phyloP scores from a whole-genome alignment of 768 basidiomycete genomes.

The Tylopilus subfusipes region DNA sequence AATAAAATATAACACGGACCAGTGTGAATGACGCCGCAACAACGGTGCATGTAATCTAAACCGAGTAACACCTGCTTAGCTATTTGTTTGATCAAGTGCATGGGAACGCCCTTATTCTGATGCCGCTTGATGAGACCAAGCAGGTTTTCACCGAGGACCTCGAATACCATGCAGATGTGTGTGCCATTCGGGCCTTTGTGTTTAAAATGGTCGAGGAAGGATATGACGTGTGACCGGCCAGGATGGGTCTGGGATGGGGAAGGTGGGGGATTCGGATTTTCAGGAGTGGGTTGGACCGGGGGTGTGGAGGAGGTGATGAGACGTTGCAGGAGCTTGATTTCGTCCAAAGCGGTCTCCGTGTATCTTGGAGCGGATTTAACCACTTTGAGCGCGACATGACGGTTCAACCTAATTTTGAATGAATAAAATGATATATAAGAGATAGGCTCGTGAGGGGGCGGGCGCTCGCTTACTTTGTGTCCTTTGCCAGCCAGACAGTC shows the following conservation, averaged over 20 bases:
- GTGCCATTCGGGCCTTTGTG: slow-evolving; percentile 96
- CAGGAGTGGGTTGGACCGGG: slow-evolving; percentile 43
- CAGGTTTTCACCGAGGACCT: slow-evolving; percentile 96
- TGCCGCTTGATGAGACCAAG: slow-evolving; percentile 96
- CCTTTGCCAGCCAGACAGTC: slow-evolving; percentile 87
- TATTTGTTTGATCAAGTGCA: slow-evolving; percentile 90
- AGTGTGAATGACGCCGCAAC: slow-evolving; percentile 96
- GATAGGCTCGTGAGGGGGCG: background rate
- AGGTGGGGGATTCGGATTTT: slow-evolving; percentile 48
- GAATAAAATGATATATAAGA: slow-evolving; percentile 9
- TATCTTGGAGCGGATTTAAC: slow-evolving; percentile 97
- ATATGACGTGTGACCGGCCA: slow-evolving; percentile 92
- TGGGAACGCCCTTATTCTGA: slow-evolving; percentile 96
- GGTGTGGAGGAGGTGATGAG: slow-evolving; percentile 81
- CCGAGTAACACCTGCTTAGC: slow-evolving; percentile 95
- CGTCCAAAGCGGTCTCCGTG: slow-evolving; percentile 97
- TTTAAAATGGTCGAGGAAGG: slow-evolving; percentile 94
- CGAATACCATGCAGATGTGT: slow-evolving; percentile 99
- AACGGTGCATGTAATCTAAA: slow-evolving; percentile 96
- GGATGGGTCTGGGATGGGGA: slow-evolving; percentile 71
- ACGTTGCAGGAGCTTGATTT: slow-evolving; percentile 96
- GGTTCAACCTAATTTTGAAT: slow-evolving; percentile 63
- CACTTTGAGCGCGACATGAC: slow-evolving; percentile 98
- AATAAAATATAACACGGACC: slow-evolving; percentile 38
- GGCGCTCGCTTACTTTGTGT: slow-evolving; percentile 59